Conservation (phyloP, 768 basidiomycete genomes). For the Candolleomyces aberdarensis region DNA sequence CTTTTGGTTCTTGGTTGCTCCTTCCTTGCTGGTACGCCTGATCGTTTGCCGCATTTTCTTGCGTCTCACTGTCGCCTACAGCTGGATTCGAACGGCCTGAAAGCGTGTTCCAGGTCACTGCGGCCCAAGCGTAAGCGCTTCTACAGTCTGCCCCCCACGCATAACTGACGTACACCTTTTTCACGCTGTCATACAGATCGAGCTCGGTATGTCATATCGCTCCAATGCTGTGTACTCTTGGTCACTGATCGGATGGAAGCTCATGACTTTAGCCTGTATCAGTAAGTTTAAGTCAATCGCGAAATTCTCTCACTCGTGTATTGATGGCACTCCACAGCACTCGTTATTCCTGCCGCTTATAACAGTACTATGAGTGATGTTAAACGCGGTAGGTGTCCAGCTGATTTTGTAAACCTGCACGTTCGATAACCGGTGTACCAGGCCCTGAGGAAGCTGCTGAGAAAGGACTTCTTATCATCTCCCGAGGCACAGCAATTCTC, state of each 20-base stretch:
- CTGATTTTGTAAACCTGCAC: background rate
- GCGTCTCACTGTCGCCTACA: slow-evolving; percentile 15
- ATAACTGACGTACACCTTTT: background rate
- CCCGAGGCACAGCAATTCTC: slow-evolving; percentile 76
- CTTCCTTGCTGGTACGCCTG: slow-evolving; percentile 69
- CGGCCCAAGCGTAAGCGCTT: slow-evolving; percentile 75
- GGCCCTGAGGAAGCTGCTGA: slow-evolving; percentile 12
- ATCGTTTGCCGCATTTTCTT: background rate
- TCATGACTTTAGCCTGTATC: slow-evolving; percentile 86
- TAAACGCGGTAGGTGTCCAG: slow-evolving; percentile 4
- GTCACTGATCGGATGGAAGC: slow-evolving; percentile 27
- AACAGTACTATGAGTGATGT: slow-evolving; percentile 36
- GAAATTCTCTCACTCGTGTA: background rate
- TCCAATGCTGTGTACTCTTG: background rate
- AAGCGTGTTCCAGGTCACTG: slow-evolving; percentile 75
- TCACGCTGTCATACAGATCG: slow-evolving; percentile 28
- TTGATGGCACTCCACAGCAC: slow-evolving; percentile 36
- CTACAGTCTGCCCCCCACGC: background rate
- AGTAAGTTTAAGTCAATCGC: slow-evolving; percentile 43
- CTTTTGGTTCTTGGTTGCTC: slow-evolving; percentile 89
- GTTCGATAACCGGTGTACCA: background rate
- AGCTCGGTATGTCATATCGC: slow-evolving; percentile 36
- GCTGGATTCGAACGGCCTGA: slow-evolving; percentile 67
- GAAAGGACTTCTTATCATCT: slow-evolving; percentile 66
- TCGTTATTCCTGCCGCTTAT: slow-evolving; percentile 91